Base-by-base conservation (phyloP, 2,329 filamentous ascomycete genomes). In the Biscogniauxia sp. region DNA sequence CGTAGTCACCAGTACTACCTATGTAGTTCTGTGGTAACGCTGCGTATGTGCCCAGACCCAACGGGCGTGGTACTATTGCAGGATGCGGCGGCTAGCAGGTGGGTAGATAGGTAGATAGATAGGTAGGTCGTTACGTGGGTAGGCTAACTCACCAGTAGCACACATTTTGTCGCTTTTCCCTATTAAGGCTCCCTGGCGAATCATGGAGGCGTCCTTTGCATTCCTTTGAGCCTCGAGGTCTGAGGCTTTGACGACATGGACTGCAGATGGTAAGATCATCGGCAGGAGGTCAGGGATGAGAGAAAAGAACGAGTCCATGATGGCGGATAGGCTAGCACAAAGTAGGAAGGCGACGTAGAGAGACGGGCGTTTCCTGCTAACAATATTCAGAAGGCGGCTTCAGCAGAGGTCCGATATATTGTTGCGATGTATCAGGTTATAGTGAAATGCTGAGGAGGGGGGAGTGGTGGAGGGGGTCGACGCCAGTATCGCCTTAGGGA, bases 121-220 rank as follows among this genome's bases (percentile, higher is more conserved):
- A 7, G 28, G 28, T 32, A 9, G 28, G 28, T 32, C 1, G 28
- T 3, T 23, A 23, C 2, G 56, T 23, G 54, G 51, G 37, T 53
- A 55, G 49, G 25, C 54, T 25, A 56, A 69, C 84, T 77, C 75
- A 84, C 88, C 82, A 53, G 86, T 86, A 28, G 87, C 87, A 70
- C 88, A 90, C 74, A 92, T 82, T 62, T 83, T 84, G 61, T 88
- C 84, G 57, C 83, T 87, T 72, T 85, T 82, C 69, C 84, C 80
- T 53, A 88, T 80, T 54, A 92, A 80, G n/a, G 88, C 89, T 56
- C 80, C 78, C 59, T 78, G 73, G 55, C 75, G 73, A 51, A 77
- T 69, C 67, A 79, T 76, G 15, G 68, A 54, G 54, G 68, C 64
- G 62, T 71, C 62, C 58, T 66, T 65, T 54, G 67, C 66, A 45